Base-by-base conservation (phyloP, 1,284 basidiomycete genomes). In the Boletus holoroseus region DNA sequence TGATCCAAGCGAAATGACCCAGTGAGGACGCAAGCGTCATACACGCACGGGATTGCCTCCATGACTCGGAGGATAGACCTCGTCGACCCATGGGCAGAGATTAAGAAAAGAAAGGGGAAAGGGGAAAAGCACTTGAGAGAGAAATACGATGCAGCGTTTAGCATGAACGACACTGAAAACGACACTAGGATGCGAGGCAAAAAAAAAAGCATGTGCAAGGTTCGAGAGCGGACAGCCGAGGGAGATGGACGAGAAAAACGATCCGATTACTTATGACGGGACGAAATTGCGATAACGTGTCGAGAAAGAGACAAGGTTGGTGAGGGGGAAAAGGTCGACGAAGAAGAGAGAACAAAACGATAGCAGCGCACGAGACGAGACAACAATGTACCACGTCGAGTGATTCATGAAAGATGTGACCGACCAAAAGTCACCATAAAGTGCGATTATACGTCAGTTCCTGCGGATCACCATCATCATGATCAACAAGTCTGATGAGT, bases 111-210 rank as follows among this genome's bases (percentile, higher is more conserved):
- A 32, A 31, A 13, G 11, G 30, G 11, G 5, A 18, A 32, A 34
- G 3, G 15, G 12, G 15, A 40, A 41, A 28, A 15, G 4, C 7
- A 47, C 3, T 2, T 2, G 31, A 34, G 15, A 34, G 20, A 38
- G 16, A 48, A 18, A 38, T 24, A 35, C 2, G 30, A 48, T 50
- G 42, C 38, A 40, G 44, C n/a, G 11, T 30, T 34, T 15, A 62
- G 16, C 40, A 15, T 36, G n/a, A 60, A 12, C 15, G n/a, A 48
- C 43, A 41, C 12, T 11, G 7, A 28, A 49, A 53, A 47, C 35
- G 9, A 40, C 2, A 40, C 9, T n/a, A 15, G 30, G 22, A 56
- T 42, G 30, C n/a, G 16, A 43, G 30, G 16, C 30, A 11, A 38
- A 5, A 36, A 36, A 42, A 24, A 24, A 26, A 37, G 7, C 41